Conservation (phyloP, 2,329 filamentous ascomycete species). For the Cryphonectria parasitica region DNA sequence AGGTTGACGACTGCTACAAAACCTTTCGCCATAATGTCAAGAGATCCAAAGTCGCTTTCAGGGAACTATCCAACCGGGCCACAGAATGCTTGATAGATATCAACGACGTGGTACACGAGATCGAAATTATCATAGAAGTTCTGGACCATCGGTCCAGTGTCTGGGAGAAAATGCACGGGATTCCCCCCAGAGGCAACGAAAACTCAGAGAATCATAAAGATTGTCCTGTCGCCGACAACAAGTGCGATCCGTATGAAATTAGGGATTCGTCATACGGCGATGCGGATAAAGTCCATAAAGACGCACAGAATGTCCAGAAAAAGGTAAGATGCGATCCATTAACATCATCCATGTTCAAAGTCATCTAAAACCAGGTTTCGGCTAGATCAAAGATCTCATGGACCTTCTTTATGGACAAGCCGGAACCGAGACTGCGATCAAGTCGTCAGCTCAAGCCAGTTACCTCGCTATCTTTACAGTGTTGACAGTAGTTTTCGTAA, state of each 20-base stretch:
- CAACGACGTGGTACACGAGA: not conserved
- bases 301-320: not conserved
- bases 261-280: not conserved
- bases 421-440: slow-evolving; percentile 10
- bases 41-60: not conserved
- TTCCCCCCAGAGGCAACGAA: not conserved
- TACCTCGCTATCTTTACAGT: slow-evolving; percentile 6
- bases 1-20: not conserved
- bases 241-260: no score
- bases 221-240: no score
- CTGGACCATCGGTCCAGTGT: not conserved
- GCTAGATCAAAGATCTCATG: not conserved
- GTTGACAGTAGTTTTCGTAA: slow-evolving; percentile 10
- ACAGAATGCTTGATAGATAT: not conserved
- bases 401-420: slow-evolving; percentile 14
- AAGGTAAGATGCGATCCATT: not conserved
- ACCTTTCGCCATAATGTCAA: not conserved
- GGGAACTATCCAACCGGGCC: not conserved
- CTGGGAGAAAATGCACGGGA: not conserved
- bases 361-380: not conserved
- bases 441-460: slow-evolving; percentile 11
- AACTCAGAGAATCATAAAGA: not conserved
- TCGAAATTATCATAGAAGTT: not conserved
- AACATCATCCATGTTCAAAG: not conserved
- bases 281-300: not conserved